A percentile compares a stretch with the other conserved stretches of the same genome.
Evolutionary conservation across 1,139 yeast genomes (phyloP).

Genomic region (Scheffersomyces stambukii): DNA sequence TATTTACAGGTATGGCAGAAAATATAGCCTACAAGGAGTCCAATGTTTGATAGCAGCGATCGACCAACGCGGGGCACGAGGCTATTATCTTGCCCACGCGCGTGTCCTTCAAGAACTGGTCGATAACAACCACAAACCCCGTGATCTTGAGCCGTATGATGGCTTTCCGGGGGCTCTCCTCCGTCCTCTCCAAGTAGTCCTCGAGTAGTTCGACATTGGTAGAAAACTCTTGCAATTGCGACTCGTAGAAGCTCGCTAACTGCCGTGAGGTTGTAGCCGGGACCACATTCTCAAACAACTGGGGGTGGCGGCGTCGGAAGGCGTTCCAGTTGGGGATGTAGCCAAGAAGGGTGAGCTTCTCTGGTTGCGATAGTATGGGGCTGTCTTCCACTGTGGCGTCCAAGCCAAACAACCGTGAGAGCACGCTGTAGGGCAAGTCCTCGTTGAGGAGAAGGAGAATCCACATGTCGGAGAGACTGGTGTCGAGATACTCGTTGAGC

Average conservation of each 20-base stretch:
- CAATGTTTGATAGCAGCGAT: constrained; percentile 10
- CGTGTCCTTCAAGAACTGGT: constrained; percentile 15
- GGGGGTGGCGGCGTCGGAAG: constrained; percentile 21
- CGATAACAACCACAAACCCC: constrained; percentile 19
- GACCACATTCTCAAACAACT: constrained; percentile 14
- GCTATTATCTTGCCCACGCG: constrained; percentile 13
- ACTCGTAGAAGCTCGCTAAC: constrained; percentile 11
- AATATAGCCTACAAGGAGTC: too few species aligned
- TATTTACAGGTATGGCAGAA: constrained; percentile 66
- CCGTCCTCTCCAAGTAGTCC: constrained; percentile 4
- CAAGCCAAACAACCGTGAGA: constrained; percentile 17
- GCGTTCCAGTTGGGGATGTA: constrained; percentile 24
- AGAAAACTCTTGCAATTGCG: constrained; percentile 14
- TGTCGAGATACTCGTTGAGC: constrained; percentile 31
- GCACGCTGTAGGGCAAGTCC: constrained; percentile 7
- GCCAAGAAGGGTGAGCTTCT: constrained; percentile 9
- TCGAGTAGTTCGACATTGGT: constrained; percentile 11
- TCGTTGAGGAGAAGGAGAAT: constrained; percentile 25
- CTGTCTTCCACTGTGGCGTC: constrained; percentile 11
- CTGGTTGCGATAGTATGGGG: constrained; percentile 1
- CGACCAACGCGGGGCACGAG: constrained; percentile 6
- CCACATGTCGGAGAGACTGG: constrained; percentile 40
- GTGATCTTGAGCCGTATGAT: constrained; percentile 15
- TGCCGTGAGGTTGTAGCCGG: background rate
- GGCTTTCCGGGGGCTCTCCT: background rate